Base-by-base conservation (phyloP, 2,329 filamentous ascomycete species). In the Coniochaeta hoffmannii region DNA sequence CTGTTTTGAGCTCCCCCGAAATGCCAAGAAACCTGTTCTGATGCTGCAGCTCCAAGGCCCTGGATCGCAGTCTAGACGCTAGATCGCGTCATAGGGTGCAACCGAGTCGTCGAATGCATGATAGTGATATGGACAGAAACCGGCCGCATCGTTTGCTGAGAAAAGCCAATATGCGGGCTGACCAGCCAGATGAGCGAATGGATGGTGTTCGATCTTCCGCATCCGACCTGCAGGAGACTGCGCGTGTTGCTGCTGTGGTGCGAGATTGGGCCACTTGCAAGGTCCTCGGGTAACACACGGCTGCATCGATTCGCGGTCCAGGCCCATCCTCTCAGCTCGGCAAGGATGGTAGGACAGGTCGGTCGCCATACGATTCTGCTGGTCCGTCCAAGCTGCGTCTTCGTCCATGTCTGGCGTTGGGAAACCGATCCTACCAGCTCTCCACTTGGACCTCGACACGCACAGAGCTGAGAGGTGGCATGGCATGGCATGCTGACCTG, bases 1-100 rank as follows among this genome's bases (percentile, higher is more conserved):
- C 41, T 11, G 10, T 5, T 46, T 34, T 19, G 3, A 15, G 32
- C 28, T 28, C 32, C 12, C 26, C 28, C 49, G 28, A 51, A 51
- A 51, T 51, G 49, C 49, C 49, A 51, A 51, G 49, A 51, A 51
- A 51, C 49, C 49, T 51, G 49, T 51, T 51, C 31, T 34, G 49
- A 34, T 19, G n/a, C 30, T 9, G 49, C 49, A 31, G 31, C 28
- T 34, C 26, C 46, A 31, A 6, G 30, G 12, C 4, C 3, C 22
- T 28, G 44, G 26, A 49, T n/a, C 28, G n/a, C 12, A 26, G 28
- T 51, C 30, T 15, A 51, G 49, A 51, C 11, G 49, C 26, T 14
- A 17, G 26, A 51, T 32, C 49, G 49, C 49, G 49, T 51, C 49
- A 51, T 51, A 34, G 5, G 8, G 26, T 32, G 15, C 41, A 6